phyloP scores from a whole-genome alignment of 140 eudicot genomes.

The Stevia rebaudiana region DNA sequence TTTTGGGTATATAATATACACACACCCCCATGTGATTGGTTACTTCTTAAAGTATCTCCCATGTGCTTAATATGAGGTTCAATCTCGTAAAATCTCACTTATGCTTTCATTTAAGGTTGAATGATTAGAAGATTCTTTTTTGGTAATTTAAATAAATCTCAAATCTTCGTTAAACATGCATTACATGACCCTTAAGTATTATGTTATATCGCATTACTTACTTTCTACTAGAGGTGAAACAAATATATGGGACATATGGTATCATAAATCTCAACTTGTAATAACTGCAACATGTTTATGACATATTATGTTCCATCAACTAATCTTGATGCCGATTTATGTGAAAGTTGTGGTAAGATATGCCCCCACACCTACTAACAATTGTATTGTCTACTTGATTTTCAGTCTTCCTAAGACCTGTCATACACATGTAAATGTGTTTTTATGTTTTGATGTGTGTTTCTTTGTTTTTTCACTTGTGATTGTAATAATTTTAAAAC shows the following conservation, averaged over 20 bases:
- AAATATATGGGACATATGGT: background rate
- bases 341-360: background rate
- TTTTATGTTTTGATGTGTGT: background rate
- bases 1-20: background rate
- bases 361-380: conserved; percentile 23
- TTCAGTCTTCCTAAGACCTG: background rate
- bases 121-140: conserved; percentile 10
- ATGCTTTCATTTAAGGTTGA: conserved; percentile 18
- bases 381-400: background rate
- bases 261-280: background rate
- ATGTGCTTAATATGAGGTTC: conserved; percentile 24
- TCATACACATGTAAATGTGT: background rate
- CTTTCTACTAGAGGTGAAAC: background rate
- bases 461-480: background rate
- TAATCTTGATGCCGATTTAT: background rate
- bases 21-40: conserved; percentile 20
- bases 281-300: conserved; percentile 9
- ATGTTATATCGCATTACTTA: no score
- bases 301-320: conserved; percentile 13
- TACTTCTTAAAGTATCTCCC: conserved; percentile 14
- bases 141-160: no score
- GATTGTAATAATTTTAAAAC: no score
- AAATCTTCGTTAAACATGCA: no score
- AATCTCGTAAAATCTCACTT: conserved; percentile 5
- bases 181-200: no score